phyloP scores from a whole-genome alignment of 78 protist genomes.

The Dictyostelium capitatum region DNA sequence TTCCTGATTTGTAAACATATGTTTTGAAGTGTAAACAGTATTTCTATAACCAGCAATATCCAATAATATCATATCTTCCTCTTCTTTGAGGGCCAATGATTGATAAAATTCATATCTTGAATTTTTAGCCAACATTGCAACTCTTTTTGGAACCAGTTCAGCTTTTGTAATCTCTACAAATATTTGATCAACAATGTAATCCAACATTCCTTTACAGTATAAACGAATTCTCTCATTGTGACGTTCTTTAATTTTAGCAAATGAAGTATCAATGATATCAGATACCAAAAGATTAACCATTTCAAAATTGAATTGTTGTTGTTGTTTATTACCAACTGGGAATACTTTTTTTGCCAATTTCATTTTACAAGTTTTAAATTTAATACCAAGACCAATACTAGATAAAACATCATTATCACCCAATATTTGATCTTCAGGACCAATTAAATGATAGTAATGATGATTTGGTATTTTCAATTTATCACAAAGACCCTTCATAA shows the following conservation, averaged over 20 bases:
- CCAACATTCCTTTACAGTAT: constrained; percentile 56
- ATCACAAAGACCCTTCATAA: constrained; percentile 71
- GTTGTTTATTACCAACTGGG: constrained; percentile 27
- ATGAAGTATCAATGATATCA: constrained; percentile 9
- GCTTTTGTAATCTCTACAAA: constrained; percentile 68
- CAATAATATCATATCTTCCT: constrained; percentile 45
- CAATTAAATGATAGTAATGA: constrained; percentile 63
- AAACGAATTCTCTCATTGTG: constrained; percentile 53
- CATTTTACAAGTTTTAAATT: constrained; percentile 67
- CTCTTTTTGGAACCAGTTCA: constrained; percentile 58
- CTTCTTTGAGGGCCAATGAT: constrained; percentile 21
- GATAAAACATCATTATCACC: constrained; percentile 60
- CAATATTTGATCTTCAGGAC: constrained; percentile 58
- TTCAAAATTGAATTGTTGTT: neutral
- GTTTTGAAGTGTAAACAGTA: neutral
- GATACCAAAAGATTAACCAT: constrained; percentile 6
- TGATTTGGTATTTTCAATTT: constrained; percentile 54
- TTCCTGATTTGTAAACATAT: neutral
- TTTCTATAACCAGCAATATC: constrained; percentile 40
- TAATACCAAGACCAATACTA: constrained; percentile 69
- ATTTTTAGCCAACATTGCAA: constrained; percentile 34
- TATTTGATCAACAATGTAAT: constrained; percentile 52
- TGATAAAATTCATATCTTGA: constrained; percentile 48
- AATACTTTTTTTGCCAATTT: constrained; percentile 38
- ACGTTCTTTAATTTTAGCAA: constrained; percentile 31